Base-by-base conservation (phyloP, 2,329 filamentous ascomycete genomes). In the Bertia moriformis region DNA sequence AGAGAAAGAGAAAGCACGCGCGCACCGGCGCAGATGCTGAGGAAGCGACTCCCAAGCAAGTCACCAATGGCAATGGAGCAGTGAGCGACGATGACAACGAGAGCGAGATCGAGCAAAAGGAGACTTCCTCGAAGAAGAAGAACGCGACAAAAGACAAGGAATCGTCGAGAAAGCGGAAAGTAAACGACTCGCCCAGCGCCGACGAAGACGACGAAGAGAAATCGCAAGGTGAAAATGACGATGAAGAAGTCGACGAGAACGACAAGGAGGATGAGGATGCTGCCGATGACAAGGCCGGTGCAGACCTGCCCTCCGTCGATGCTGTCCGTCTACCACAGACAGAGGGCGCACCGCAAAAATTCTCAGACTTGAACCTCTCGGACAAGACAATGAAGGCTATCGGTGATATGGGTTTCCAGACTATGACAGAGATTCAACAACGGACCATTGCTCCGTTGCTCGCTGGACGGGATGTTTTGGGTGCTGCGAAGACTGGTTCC, bases 351-450 rank as follows among this genome's bases (percentile, higher is more conserved):
- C 77, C 79, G 17, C 66, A 79, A 51, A 75, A 77, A 39, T 94
- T 95, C 54, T 63, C 74, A 22, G 82, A 96, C 47, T 67, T 98
- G 45, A 83, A 83, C 40, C 71, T 98, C 10, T 91, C 85, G 1
- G 82, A 88, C 18, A 87, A 84, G 60, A 95, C 87, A 0, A 82
- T 88, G 70, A 77, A 82, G 62, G 88, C 87, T 5, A 87, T 95
- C 49, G 17, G 78, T 42, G 84, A 83, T 46, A 96, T 98, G 89
- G 83, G 83, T 13, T 95, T 96, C 56, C 79, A 83, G 52, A 88
- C 71, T 37, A 95, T 98, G 88, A 96, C 91, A 1, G 84, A 91
- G 57, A 95, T 96, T 48, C 91, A 96, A 60, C 73, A 77, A 49
- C 73, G 83, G 54, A 82, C 81, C 12, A 94, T 96, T 41, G 88